A percentile compares a stretch with the other conserved stretches of the same genome.
phyloP scores from a whole-genome alignment of 768 basidiomycete genomes.

The Leccinum pellstonianum region DNA sequence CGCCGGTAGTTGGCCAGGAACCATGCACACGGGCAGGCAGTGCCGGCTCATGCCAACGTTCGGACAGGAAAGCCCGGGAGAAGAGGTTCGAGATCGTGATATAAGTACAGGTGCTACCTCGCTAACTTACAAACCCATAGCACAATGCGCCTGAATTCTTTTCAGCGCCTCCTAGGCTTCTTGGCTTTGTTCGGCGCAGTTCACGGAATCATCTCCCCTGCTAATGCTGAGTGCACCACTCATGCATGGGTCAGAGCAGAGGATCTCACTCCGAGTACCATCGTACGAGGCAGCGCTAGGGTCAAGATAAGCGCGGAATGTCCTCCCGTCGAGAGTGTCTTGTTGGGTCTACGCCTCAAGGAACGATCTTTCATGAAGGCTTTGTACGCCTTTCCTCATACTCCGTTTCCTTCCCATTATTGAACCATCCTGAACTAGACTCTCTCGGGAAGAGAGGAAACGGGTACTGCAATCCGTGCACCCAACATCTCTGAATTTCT shows the following conservation, averaged over 20 bases:
- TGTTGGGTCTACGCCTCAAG: constrained; percentile 17
- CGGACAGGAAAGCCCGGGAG: background rate
- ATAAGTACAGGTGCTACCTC: background rate
- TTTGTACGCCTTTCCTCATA: constrained; percentile 2
- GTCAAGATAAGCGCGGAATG: constrained; percentile 17
- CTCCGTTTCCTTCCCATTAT: background rate
- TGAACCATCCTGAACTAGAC: constrained; percentile 1
- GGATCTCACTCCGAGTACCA: constrained; percentile 13
- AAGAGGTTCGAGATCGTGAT: too few species aligned
- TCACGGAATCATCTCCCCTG: background rate
- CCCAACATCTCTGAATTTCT: background rate
- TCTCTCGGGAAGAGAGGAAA: constrained; percentile 2
- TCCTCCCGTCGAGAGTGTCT: constrained; percentile 6
- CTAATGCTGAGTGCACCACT: constrained; percentile 3
- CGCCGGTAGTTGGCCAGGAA: background rate
- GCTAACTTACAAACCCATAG: background rate
- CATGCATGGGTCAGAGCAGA: constrained; percentile 23
- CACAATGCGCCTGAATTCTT: background rate
- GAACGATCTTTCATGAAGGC: constrained; percentile 22
- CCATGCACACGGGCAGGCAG: background rate
- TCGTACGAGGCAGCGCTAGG: constrained; percentile 15
- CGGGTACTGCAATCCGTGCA: background rate
- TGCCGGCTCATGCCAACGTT: background rate
- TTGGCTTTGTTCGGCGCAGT: constrained; percentile 2
- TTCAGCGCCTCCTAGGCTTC: constrained; percentile 1